Evolutionary conservation across 192 early-diverging fungal species (phyloP), one percentile per base, ranked within the genome.

Genomic region (Coemansia sp.): DNA sequence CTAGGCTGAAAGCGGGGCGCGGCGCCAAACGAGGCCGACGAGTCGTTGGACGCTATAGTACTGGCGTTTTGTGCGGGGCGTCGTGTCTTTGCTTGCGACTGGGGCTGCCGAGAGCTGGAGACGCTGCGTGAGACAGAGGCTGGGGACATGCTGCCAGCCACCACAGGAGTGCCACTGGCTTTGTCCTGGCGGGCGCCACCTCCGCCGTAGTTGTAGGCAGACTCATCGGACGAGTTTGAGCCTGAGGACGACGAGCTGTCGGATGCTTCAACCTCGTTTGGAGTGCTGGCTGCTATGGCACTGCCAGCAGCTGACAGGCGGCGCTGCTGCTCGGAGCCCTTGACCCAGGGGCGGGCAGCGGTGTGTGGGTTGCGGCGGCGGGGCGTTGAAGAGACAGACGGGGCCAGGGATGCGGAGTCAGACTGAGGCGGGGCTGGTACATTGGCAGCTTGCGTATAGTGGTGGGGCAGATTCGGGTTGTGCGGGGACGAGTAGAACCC

Each of bases 401-500:
- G 43, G 1, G 64, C 27, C 13, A 55, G 8, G 36, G 70, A 40
- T 20, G 60, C 33, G 51, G 63, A 33, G 22, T 66, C 44, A 34
- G 71, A 43, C 18, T 20, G 16, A 24, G 20, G 63, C 29, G 63
- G 63, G 41, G 34, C 40, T 24, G 63, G 63, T 16, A 11, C 42
- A 54, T 22, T 54, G 51, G 51, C 51, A 27, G 18, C 20, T 54
- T 54, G 51, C 51, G 69, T 51, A 38, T 80, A 61, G 29, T 70
- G 70, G 15, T 63, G 60, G 34, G 69, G 66, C 34, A 77, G 24
- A 43, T 77, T 82, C 29, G 65, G 75, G 63, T 82, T 82, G 63
- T 77, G 65, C 12, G 79, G 67, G 43, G 79, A 62, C 52, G 49
- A 44, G 64, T 82, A 75, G 55, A 82, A 74, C 5, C 79, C 79